Percentiles rank a stretch among this genome's conserved stretches.
These are phyloP conservation scores for Notholithocarpus densiflorus DNA, from an alignment of 306 rosid species.

Conservation along the genomic window DNA sequence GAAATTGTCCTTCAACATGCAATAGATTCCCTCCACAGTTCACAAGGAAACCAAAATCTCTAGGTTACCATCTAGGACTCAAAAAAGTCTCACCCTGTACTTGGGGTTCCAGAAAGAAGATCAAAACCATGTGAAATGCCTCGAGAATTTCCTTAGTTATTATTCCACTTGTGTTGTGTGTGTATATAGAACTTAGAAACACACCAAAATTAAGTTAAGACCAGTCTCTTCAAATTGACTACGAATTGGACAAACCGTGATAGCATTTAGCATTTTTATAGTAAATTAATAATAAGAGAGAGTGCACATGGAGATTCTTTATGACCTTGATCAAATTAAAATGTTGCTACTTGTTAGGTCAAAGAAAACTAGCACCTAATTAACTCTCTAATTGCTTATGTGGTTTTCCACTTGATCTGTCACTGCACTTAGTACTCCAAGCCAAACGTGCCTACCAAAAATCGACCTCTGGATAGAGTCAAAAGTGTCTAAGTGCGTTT, in stretches of 20 bases:
- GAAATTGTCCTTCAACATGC: too few species aligned
- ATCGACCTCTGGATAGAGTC: too few species aligned
- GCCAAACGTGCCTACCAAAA: too few species aligned
- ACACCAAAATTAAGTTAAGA: not conserved
- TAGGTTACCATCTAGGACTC: too few species aligned
- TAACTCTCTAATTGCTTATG: not conserved
- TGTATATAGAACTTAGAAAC: not conserved
- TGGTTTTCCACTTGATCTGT: conserved; percentile 18
- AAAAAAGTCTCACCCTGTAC: too few species aligned
- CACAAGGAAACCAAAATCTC: too few species aligned
- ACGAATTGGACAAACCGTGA: not conserved
- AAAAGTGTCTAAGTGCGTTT: too few species aligned
- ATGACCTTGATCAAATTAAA: too few species aligned
- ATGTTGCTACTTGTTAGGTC: not conserved
- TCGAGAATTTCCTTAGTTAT: not conserved
- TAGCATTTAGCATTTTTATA: too few species aligned
- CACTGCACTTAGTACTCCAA: too few species aligned
- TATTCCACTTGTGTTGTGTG: conserved; percentile 18
- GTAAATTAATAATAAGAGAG: not conserved
- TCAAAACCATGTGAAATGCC: conserved; percentile 18
- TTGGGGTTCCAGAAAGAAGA: too few species aligned
- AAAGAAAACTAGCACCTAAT: not conserved
- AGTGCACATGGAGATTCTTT: conserved; percentile 3
- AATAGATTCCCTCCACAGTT: too few species aligned
- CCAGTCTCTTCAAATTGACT: conserved; percentile 5